A percentile compares a stretch with the other conserved stretches of the same genome.
These are phyloP conservation scores for Fusarium torreyae DNA, from an alignment of 2,329 filamentous ascomycete species.

Conservation along the genomic window DNA sequence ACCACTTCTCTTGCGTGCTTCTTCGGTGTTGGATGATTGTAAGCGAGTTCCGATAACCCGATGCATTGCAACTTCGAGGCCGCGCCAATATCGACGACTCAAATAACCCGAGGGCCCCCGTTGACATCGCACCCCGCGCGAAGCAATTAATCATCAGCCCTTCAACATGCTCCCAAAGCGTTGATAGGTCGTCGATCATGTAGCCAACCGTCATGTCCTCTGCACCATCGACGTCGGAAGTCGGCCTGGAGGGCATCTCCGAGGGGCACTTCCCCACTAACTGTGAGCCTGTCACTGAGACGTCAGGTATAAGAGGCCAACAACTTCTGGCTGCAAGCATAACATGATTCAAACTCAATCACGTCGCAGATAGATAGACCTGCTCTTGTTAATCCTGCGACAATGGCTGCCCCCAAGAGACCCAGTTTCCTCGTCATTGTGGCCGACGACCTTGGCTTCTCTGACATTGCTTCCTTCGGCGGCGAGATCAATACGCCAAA, in stretches of 20 bases:
- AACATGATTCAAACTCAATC: not conserved
- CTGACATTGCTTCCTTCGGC: conserved; percentile 52
- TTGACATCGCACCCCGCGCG: not conserved
- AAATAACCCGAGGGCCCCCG: not conserved
- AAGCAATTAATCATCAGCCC: conserved; percentile 1
- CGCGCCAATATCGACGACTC: not conserved
- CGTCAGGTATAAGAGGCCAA: conserved; percentile 7
- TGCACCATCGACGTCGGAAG: conserved; percentile 6
- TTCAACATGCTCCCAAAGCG: not conserved
- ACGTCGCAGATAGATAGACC: not conserved
- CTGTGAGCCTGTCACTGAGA: conserved; percentile 1
- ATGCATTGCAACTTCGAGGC: not conserved
- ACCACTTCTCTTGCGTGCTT: not conserved
- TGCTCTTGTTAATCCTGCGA: not conserved
- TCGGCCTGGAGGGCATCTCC: conserved; percentile 16
- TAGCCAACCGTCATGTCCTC: not conserved
- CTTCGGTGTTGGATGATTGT: not conserved
- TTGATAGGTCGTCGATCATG: conserved; percentile 16
- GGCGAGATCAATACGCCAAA: conserved; percentile 54
- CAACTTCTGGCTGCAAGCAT: too few species aligned
- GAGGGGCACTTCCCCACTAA: conserved; percentile 7
- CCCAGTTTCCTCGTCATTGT: conserved; percentile 56
- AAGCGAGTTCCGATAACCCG: conserved; percentile 3
- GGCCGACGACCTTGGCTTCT: conserved; percentile 55
- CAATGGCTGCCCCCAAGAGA: conserved; percentile 52